Percentiles rank a stretch among this genome's conserved stretches.
Evolutionary conservation across 2,329 filamentous ascomycete genomes (phyloP).

Genomic region (Arthrobotrys megalospora): DNA sequence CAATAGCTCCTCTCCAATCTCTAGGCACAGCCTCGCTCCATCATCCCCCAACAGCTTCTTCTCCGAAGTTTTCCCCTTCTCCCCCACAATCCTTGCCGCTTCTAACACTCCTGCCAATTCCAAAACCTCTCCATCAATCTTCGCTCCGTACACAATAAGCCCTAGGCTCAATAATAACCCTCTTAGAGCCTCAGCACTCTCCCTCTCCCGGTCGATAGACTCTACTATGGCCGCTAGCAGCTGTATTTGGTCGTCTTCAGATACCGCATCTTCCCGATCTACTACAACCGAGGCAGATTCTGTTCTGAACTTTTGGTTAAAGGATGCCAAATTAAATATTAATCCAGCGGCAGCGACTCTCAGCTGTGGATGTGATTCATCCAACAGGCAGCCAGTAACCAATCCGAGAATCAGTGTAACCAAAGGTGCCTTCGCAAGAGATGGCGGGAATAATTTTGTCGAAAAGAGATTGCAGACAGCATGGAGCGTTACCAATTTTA

Average conservation of each 20-base stretch:
- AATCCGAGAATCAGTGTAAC: slow-evolving; percentile 77
- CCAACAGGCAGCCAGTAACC: slow-evolving; percentile 83
- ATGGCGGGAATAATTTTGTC: slow-evolving; percentile 78
- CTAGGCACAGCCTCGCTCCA: slow-evolving; percentile 72
- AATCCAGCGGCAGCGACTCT: slow-evolving; percentile 86
- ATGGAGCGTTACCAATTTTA: slow-evolving; percentile 86
- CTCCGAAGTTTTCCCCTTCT: slow-evolving; percentile 70
- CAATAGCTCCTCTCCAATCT: slow-evolving; percentile 70
- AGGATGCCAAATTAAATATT: slow-evolving; percentile 83
- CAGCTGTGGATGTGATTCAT: slow-evolving; percentile 80
- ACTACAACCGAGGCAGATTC: slow-evolving; percentile 70
- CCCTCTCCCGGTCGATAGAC: slow-evolving; percentile 73
- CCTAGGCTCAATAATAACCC: slow-evolving; percentile 84
- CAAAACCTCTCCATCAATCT: slow-evolving; percentile 80
- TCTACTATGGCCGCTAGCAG: slow-evolving; percentile 85
- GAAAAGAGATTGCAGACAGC: slow-evolving; percentile 88
- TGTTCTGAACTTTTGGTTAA: slow-evolving; percentile 73
- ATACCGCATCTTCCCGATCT: slow-evolving; percentile 73
- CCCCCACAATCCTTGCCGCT: slow-evolving; percentile 76
- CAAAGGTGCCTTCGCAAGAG: slow-evolving; percentile 73
- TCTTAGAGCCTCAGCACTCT: slow-evolving; percentile 78
- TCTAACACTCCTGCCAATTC: slow-evolving; percentile 86
- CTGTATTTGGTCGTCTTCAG: slow-evolving; percentile 82
- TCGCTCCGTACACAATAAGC: slow-evolving; percentile 79
- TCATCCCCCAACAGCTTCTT: slow-evolving; percentile 70